A percentile compares a stretch with the other conserved stretches of the same genome.
phyloP scores from a whole-genome alignment of 2,329 filamentous ascomycete species.

The Lojkania enalia region DNA sequence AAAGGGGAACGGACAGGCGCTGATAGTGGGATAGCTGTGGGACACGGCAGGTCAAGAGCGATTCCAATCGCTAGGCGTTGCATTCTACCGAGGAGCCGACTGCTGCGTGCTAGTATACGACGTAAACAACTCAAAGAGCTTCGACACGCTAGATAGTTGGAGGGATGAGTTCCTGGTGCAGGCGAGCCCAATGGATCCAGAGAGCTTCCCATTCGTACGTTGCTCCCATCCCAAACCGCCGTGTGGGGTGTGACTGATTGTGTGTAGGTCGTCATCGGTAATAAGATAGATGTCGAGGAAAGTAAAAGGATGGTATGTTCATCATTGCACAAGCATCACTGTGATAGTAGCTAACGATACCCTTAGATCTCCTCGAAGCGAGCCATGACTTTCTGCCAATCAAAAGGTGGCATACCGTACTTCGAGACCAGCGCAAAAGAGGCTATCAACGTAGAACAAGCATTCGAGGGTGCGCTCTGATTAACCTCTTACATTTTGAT shows the following conservation, averaged over 20 bases:
- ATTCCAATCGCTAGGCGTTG: conserved; percentile 95
- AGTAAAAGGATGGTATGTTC: conserved; percentile 84
- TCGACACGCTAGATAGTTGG: conserved; percentile 98
- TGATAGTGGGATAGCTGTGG: conserved; percentile 71
- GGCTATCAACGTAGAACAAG: conserved; percentile 94
- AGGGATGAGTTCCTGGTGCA: conserved; percentile 98
- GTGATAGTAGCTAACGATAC: conserved; percentile 17
- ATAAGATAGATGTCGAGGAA: conserved; percentile 99
- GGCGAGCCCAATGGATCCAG: conserved; percentile 91
- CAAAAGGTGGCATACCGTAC: conserved; percentile 95
- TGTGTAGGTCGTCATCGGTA: conserved; percentile 83
- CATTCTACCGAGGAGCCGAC: conserved; percentile 96
- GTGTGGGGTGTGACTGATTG: conserved; percentile 19
- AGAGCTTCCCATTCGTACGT: conserved; percentile 95
- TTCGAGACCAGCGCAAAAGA: conserved; percentile 99
- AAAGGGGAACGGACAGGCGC: conserved; percentile 4
- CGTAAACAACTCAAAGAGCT: conserved; percentile 99
- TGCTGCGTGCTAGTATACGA: conserved; percentile 98
- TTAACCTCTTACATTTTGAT: not conserved
- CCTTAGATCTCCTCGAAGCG: conserved; percentile 86
- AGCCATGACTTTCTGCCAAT: conserved; percentile 96
- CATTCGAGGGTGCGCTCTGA: conserved; percentile 67
- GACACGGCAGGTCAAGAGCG: conserved; percentile 96
- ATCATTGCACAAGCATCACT: not conserved
- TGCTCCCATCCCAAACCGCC: not conserved